phyloP scores from a whole-genome alignment of 495 filamentous ascomycete genomes.

The Aspergillus nanangensis region DNA sequence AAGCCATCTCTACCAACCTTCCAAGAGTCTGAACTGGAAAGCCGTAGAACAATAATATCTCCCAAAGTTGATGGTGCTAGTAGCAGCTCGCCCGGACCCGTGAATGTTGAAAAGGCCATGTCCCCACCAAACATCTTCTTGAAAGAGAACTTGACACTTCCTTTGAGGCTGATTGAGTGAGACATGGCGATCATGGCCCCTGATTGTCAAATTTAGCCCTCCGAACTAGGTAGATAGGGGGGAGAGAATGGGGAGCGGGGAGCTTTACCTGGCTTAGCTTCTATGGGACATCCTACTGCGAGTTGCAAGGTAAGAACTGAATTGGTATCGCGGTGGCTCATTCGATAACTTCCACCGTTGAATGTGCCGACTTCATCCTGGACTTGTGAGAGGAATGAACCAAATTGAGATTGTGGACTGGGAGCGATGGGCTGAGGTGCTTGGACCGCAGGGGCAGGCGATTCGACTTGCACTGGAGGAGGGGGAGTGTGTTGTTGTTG shows the following conservation, averaged over 20 bases:
- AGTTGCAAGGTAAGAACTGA: constrained; percentile 85
- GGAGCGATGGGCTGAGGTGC: constrained; percentile 19
- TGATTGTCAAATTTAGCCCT: constrained; percentile 16
- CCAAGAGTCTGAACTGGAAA: constrained; percentile 67
- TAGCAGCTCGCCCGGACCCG: constrained; percentile 86
- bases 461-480: constrained; percentile 15
- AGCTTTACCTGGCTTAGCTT: constrained; percentile 67
- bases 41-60: constrained; percentile 76
- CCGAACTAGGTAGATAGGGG: too few species aligned
- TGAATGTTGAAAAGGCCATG: constrained; percentile 74
- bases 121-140: constrained; percentile 83
- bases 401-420: constrained; percentile 19
- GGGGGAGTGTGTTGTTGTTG: not conserved
- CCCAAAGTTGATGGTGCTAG: constrained; percentile 76
- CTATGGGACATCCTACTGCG: constrained; percentile 81
- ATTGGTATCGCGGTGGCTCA: constrained; percentile 90
- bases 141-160: constrained; percentile 70
- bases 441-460: constrained; percentile 13
- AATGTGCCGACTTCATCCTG: constrained; percentile 87
- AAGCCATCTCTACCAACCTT: constrained; percentile 78
- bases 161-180: constrained; percentile 76
- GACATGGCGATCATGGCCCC: constrained; percentile 95
- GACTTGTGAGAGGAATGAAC: constrained; percentile 42
- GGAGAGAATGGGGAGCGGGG: too few species aligned
- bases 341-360: constrained; percentile 90